Evolutionary conservation across 1,139 yeast species (phyloP), one percentile per base, ranked within the genome.

Genomic region (Saccharomyces uvarum): DNA sequence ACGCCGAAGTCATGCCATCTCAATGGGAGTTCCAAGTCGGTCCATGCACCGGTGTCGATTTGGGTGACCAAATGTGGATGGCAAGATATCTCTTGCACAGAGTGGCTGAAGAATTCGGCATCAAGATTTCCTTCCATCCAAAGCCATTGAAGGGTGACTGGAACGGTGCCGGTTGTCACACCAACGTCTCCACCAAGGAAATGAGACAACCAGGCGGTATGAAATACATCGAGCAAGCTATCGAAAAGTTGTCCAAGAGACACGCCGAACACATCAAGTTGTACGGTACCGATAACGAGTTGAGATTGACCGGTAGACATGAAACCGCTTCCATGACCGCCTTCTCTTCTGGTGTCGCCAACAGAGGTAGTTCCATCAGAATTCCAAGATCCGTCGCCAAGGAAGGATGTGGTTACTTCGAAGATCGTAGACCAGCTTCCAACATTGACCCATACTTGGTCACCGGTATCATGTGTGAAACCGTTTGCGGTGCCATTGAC

Each of bases 1-100:
- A 93, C 75, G 99, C 99, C 66, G 99, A 93, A 80, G 99, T 93
- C 63, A 93, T 93, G 98, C 99, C 99, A 57, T 89, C 98, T 57
- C 99, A 93, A 82, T 93, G 99, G 99, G 99, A 93, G 79, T 93
- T 88, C 88, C 99, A 93, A 80, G 98, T 93, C 66, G 99, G 99
- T 70, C 99, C 99, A 62, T 89, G 97, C 77, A 82, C 76, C 62
- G 99, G 99, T 70, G 91, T 93, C 73, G 74, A 77, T 66, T 91
- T 93, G 97, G 99, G 97, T 74, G 99, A 93, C 75, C 85, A 93
- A 75, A 82, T 93, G 73, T 91, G 98, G 93, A 82, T 91, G 69
- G 95, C 97, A 60, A 86, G 99, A 77, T 93, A 88, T 75, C 79
- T 93, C 68, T 79, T 93, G 71, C 84, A 83, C 76, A 86, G 97